Base-by-base conservation (phyloP, 352 stramenopile species). In the Globisporangium spiculum region DNA sequence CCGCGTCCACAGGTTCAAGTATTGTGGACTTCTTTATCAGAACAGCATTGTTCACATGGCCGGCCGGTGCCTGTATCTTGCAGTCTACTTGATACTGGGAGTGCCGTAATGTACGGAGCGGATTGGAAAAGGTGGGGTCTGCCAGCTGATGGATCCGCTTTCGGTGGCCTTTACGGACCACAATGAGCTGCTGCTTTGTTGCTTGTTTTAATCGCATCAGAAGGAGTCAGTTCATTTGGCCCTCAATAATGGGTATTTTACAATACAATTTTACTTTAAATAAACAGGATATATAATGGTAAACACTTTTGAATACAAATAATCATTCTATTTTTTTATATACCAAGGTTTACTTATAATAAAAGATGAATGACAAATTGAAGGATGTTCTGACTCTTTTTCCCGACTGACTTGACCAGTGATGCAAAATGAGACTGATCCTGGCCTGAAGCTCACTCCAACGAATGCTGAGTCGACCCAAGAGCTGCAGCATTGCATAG, bases 111-210 rank as follows among this genome's bases (percentile, higher is more conserved):
- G 30, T 65, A 46, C 60, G 60, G 60, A 44, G 41, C 38, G 41
- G 16, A 20, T 56, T 4, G 38, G 60, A 57, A 65, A 56, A 65
- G 60, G 60, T 46, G 60, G 41, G 60, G 26, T 16, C 38, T n/a
- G 20, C 60, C 60, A 65, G 26, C 60, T 65, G 60, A 41, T 65
- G 60, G 60, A 57, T 52, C 36, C 22, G 22, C 16, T 54, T 56
- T 52, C 24, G 60, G 24, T 53, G 41, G 12, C 60, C 60, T 65
- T 57, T 65, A 65, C 60, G n/a, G 44, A 52, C 44, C 18, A 1
- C 18, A 8, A 4, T 52, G 44, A 52, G 44, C 6, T 52, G 44
- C 44, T 52, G 44, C 44, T 52, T 52, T 52, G 18, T 24, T 18
- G 22, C 24, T 38, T 59, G 32, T 12, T 38, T 26, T 22, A 12